Evolutionary conservation across 805 yeast genomes (phyloP), one percentile per base, ranked within the genome.

Genomic region (Barnettozyma siamensis): DNA sequence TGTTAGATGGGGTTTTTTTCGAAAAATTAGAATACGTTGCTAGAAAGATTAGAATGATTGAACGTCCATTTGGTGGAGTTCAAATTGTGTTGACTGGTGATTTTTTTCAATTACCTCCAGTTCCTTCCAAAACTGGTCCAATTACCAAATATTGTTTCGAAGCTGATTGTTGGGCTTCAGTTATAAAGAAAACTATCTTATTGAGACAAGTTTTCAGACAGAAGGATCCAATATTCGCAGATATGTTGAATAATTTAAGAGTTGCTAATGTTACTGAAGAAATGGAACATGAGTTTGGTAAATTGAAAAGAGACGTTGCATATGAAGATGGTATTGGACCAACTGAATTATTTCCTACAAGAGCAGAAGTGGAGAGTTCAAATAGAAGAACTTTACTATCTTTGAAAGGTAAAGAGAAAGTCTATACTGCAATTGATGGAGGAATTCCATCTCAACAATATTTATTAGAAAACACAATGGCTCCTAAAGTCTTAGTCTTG

Each of bases 81-180:
- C 99, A 93, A 55, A 51, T 93, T 13, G 76, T 93, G 11, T 63
- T 89, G 28, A 83, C 95, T 4, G 99, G 99, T n/a, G 99, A 93
- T 63, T 89, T 91, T 58, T 89, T 83, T 62, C 99, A 93, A 64
- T 69, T 93, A 33, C 99, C 99, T 1, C 99, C 99, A 0, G 94
- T 93, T 7, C 66, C 72, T 10, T 61, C 60, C 0, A 54, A 55
- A 20, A 55, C 46, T 31, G 62, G 65, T 2, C 58, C 57, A 26
- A 53, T 62, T 4, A 58, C 69, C 1, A 58, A 62, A 19, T 93
- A 83, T 57, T 83, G 95, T 44, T 93, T 93, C 55, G 84, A 88
- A 53, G 72, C 88, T 9, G 58, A 65, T 3, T 63, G 78, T 20
- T 93, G 99, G 99, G 62, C 62, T 15, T 62, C 61, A 23, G 74